phyloP scores from a whole-genome alignment of 2,329 filamentous ascomycete species.

The Phyllosticta citriasiana region DNA sequence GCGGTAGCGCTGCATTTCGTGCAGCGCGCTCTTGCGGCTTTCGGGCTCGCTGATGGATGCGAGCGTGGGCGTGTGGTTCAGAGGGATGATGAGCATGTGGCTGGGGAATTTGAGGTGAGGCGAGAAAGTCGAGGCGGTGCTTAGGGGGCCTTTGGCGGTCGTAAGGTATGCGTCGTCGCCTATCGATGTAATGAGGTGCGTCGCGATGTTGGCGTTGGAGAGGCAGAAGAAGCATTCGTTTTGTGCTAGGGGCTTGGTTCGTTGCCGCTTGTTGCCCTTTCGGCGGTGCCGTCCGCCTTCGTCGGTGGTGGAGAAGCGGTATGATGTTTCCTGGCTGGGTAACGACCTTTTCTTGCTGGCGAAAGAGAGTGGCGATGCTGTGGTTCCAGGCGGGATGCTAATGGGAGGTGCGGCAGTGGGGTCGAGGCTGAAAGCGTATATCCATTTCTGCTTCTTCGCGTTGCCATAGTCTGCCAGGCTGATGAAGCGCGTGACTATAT shows the following conservation, averaged over 20 bases:
- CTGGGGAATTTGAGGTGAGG: slow-evolving; percentile 64
- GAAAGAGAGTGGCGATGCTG: slow-evolving; percentile 60
- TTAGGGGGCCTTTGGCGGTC: slow-evolving; percentile 82
- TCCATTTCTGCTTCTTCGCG: slow-evolving; percentile 62
- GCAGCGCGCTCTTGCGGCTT: slow-evolving; percentile 48
- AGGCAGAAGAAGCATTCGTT: slow-evolving; percentile 92
- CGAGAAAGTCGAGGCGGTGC: slow-evolving; percentile 56
- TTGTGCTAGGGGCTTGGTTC: slow-evolving; percentile 38
- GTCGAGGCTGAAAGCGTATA: slow-evolving; percentile 62
- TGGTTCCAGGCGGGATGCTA: slow-evolving; percentile 59
- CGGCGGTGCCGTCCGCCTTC: slow-evolving; percentile 22
- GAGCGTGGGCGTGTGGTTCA: slow-evolving; percentile 71
- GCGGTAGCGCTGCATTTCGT: slow-evolving; percentile 78
- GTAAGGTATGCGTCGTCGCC: slow-evolving; percentile 82
- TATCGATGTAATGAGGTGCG: slow-evolving; percentile 83
- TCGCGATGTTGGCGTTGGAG: slow-evolving; percentile 71
- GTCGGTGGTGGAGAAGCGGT: slow-evolving; percentile 30
- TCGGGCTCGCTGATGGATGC: slow-evolving; percentile 53
- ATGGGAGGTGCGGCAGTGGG: slow-evolving; percentile 49
- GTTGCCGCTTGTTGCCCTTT: slow-evolving; percentile 28
- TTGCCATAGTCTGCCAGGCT: slow-evolving; percentile 76
- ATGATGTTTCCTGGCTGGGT: slow-evolving; percentile 19
- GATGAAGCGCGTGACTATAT: slow-evolving; percentile 74
- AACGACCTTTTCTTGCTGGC: slow-evolving; percentile 48
- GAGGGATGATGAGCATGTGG: slow-evolving; percentile 85